A percentile compares a stretch with the other conserved stretches of the same genome.
These are phyloP conservation scores for Populus euphratica DNA, from an alignment of 345 rosid genomes.

Conservation along the genomic window DNA sequence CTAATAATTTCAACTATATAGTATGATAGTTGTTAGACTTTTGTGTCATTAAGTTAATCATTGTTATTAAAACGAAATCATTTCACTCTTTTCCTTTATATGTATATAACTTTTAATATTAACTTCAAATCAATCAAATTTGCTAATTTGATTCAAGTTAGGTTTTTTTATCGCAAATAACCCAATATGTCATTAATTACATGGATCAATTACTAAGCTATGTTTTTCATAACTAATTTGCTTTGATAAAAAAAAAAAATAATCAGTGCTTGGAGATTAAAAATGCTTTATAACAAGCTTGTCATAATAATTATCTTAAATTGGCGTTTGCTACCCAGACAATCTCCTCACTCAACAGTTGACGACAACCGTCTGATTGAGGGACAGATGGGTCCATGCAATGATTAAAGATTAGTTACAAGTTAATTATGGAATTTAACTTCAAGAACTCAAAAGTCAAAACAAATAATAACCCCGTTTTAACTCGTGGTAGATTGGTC, in stretches of 20 bases:
- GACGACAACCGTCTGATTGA: not conserved
- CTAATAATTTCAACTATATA: not conserved
- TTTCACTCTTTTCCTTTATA: too few species aligned
- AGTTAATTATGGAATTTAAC: slow-evolving; percentile 14
- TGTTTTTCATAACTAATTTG: not conserved
- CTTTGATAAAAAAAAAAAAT: not conserved
- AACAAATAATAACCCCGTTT: slow-evolving; percentile 11
- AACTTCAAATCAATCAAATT: too few species aligned
- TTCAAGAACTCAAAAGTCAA: slow-evolving; percentile 28
- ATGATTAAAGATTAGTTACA: not conserved
- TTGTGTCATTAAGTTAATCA: too few species aligned
- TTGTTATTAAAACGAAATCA: too few species aligned
- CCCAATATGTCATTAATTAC: too few species aligned
- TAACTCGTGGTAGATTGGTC: slow-evolving; percentile 32
- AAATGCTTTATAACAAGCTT: not conserved
- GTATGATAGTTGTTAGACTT: too few species aligned
- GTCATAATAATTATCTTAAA: not conserved
- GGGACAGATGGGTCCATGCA: slow-evolving; percentile 3
- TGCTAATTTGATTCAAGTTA: too few species aligned
- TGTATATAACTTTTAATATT: too few species aligned
- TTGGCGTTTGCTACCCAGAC: not conserved
- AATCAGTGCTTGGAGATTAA: not conserved
- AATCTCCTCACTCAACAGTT: not conserved
- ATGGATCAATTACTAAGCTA: not conserved
- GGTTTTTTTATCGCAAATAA: too few species aligned